These are phyloP conservation scores for Rehmannia glutinosa DNA, from an alignment of 257 asterid species.

Conservation along the genomic window DNA sequence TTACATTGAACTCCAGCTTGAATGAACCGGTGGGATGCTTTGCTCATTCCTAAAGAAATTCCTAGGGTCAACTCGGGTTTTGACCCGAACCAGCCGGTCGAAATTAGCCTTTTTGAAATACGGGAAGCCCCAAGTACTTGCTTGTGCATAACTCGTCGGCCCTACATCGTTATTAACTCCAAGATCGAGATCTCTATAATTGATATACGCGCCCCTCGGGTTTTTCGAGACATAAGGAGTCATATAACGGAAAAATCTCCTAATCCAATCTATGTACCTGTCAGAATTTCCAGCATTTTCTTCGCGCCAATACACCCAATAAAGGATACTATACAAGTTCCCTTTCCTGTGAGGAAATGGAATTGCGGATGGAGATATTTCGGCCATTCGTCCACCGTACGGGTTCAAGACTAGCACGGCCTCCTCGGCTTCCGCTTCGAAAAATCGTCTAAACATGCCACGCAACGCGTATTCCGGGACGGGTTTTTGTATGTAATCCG, in stretches of 20 bases:
- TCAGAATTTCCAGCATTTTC: background rate
- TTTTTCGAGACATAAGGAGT: constrained; percentile 20
- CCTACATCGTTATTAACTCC: constrained; percentile 27
- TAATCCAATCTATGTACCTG: constrained; percentile 13
- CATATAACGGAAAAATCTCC: constrained; percentile 19
- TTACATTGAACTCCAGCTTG: no score
- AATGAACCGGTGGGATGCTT: constrained; percentile 25
- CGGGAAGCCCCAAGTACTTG: constrained; percentile 23
- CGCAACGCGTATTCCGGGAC: no score
- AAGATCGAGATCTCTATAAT: constrained; percentile 35
- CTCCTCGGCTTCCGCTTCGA: no score
- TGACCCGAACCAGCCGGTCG: constrained; percentile 22
- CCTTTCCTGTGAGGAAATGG: constrained; percentile 34
- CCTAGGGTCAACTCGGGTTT: constrained; percentile 19
- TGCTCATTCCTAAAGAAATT: constrained; percentile 18
- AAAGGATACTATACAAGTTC: constrained; percentile 11
- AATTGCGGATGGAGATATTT: constrained; percentile 6
- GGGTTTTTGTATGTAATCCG: no score
- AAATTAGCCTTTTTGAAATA: constrained; percentile 26
- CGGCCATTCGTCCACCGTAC: no score
- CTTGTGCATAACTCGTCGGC: constrained; percentile 14
- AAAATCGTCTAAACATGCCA: no score
- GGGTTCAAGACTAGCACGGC: no score
- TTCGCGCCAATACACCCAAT: constrained; percentile 18
- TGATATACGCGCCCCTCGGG: constrained; percentile 35